Base-by-base conservation (phyloP, 768 basidiomycete genomes). In the Naganishia vaughanmartiniae region DNA sequence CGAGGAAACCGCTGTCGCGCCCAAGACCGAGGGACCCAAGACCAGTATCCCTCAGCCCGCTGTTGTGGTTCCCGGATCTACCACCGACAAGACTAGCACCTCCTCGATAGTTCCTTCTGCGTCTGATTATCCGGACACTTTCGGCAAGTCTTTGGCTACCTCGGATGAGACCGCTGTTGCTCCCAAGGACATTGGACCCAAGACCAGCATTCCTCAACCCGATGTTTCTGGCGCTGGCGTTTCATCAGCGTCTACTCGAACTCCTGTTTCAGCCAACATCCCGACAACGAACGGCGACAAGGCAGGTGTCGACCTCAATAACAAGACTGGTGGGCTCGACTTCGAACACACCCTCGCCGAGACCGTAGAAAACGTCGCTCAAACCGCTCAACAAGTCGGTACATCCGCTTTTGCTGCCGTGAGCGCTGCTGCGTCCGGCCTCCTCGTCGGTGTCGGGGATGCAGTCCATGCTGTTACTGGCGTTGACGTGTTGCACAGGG, bases 391-490 rank as follows among this genome's bases (percentile, higher is more conserved):
- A 42, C 60, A 63, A 45, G 60, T 63, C 21, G 68, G 68, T 21
- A 69, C 68, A 5, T 69, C 68, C 34, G 76, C 77, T n/a, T 54
- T 76, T 24, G 78, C 75, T 46, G 73, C 74, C 46, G 33, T 80
- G 14, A 65, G 57, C 55, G 70, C 74, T 9, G 73, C 74, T 53
- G 76, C 70, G 51, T 72, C 72, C 14, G 77, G 66, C 28, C 68
- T 74, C 30, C 54, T 72, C 42, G 6, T 46, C 26, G 71, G 71
- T 15, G 57, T 67, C 30, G 63, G 55, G 28, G 71, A 72, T 36
- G 77, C 75, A 42, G 77, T 79, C 14, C 78, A 78, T 60, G 74
- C 72, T 33, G 76, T 76, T n/a, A 79, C 77, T 0, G 80, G 80
- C 51, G 67, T 81, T 17, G 78, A 81, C 65, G 46, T 81, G 30